phyloP scores from a whole-genome alignment of 768 basidiomycete genomes.

The Myochromella boudieri region DNA sequence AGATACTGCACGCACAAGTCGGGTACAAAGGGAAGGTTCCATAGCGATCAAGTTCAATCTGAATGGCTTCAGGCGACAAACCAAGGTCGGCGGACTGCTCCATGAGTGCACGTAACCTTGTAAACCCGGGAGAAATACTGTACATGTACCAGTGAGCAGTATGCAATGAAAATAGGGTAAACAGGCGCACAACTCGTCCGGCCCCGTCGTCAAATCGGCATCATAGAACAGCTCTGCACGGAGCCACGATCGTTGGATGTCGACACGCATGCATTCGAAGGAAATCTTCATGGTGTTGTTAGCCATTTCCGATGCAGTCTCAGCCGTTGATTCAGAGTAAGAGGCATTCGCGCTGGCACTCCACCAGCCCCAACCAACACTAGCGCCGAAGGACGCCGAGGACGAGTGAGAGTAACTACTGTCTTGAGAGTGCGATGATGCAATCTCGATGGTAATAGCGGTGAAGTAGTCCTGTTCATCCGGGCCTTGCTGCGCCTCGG shows the following conservation, averaged over 20 bases:
- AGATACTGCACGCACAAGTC: not conserved
- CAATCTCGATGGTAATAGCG: not conserved
- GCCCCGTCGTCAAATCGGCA: conserved; percentile 3
- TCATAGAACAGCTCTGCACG: conserved; percentile 9
- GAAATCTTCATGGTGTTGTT: conserved; percentile 10
- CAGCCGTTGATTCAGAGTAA: not conserved
- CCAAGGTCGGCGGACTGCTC: too few relatives aligned
- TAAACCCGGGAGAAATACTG: not conserved
- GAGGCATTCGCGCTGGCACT: not conserved
- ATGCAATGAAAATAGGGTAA: not conserved
- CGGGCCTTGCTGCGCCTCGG: not conserved
- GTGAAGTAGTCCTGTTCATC: not conserved
- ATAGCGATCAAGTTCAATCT: not conserved
- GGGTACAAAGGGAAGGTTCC: conserved; percentile 1
- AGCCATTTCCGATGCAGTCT: conserved; percentile 3
- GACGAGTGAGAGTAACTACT: not conserved
- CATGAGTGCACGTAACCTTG: not conserved
- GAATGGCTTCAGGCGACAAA: not conserved
- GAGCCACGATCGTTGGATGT: conserved; percentile 7
- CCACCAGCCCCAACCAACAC: not conserved
- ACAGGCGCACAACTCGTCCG: conserved; percentile 1
- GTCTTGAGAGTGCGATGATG: not conserved
- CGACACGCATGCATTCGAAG: conserved; percentile 13
- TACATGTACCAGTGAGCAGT: not conserved
- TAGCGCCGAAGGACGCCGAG: not conserved